Evolutionary conservation across 805 yeast species (phyloP).

Genomic region (Candida bentonensis): DNA sequence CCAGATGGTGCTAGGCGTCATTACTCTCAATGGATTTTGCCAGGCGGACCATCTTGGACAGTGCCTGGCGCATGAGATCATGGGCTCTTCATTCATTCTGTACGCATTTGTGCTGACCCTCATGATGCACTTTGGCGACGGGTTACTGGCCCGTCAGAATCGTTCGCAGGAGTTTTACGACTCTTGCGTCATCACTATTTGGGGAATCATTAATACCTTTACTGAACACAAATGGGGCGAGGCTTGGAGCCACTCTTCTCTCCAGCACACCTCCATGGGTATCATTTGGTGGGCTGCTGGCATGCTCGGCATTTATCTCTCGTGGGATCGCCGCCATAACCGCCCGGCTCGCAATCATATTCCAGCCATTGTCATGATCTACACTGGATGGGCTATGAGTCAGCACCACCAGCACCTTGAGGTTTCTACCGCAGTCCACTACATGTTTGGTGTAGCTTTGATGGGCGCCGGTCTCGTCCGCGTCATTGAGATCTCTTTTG

Average conservation of each 20-base stretch:
- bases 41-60: constrained; percentile 77
- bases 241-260: constrained; percentile 84
- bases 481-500: constrained; percentile 63
- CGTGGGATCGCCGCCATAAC: constrained; percentile 38
- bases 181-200: constrained; percentile 59
- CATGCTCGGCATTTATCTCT: constrained; percentile 62
- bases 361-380: constrained; percentile 69
- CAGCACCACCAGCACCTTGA: constrained; percentile 66
- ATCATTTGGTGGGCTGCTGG: constrained; percentile 96
- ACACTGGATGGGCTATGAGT: constrained; percentile 92
- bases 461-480: constrained; percentile 68
- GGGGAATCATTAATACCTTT: constrained; percentile 92
- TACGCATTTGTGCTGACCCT: constrained; percentile 62
- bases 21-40: constrained; percentile 79
- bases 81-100: constrained; percentile 78
- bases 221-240: constrained; percentile 98
- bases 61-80: constrained; percentile 92
- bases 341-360: constrained; percentile 49
- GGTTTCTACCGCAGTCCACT: constrained; percentile 78
- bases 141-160: constrained; percentile 26
- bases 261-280: constrained; percentile 94
- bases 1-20: constrained; percentile 65
- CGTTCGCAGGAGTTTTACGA: constrained; percentile 79
- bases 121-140: constrained; percentile 60
- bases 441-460: constrained; percentile 68